Conservation (phyloP, 2,329 filamentous ascomycete species). For the Aspergillus phoenicis region DNA sequence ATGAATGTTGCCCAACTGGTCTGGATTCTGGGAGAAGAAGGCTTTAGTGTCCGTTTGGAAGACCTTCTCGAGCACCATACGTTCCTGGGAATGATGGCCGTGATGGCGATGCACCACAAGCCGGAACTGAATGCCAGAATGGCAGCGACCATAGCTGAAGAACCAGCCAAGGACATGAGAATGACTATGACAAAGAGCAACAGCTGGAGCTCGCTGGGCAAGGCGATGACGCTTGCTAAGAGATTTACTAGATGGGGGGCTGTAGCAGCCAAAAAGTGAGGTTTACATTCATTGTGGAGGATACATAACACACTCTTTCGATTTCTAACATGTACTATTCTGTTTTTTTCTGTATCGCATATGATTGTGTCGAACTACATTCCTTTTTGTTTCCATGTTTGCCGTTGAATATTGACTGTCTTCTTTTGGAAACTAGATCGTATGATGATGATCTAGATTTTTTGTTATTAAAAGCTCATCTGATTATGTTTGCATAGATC, state of each 20-base stretch:
- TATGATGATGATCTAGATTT: no score
- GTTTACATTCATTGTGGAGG: constrained; percentile 8
- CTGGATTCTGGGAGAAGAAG: constrained; percentile 46
- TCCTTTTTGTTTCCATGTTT: no score
- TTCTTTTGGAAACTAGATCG: neutral
- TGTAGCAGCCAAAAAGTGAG: constrained; percentile 27
- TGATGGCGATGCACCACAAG: constrained; percentile 34
- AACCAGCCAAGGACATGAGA: neutral
- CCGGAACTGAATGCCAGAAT: constrained; percentile 23
- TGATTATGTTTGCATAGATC: no score
- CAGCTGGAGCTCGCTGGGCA: constrained; percentile 27
- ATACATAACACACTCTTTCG: neutral
- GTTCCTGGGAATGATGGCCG: constrained; percentile 46
- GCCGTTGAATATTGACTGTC: neutral
- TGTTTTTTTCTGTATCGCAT: neutral
- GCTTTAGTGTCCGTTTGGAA: constrained; percentile 42
- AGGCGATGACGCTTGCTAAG: constrained; percentile 32
- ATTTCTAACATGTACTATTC: constrained; percentile 2
- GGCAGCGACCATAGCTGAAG: neutral
- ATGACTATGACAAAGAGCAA: constrained; percentile 18
- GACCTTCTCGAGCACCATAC: constrained; percentile 46
- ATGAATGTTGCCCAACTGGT: constrained; percentile 45
- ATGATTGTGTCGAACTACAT: neutral
- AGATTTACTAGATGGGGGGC: constrained; percentile 32
- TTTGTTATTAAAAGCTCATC: no score